phyloP scores from a whole-genome alignment of 768 basidiomycete genomes.

The Suillus americanus region DNA sequence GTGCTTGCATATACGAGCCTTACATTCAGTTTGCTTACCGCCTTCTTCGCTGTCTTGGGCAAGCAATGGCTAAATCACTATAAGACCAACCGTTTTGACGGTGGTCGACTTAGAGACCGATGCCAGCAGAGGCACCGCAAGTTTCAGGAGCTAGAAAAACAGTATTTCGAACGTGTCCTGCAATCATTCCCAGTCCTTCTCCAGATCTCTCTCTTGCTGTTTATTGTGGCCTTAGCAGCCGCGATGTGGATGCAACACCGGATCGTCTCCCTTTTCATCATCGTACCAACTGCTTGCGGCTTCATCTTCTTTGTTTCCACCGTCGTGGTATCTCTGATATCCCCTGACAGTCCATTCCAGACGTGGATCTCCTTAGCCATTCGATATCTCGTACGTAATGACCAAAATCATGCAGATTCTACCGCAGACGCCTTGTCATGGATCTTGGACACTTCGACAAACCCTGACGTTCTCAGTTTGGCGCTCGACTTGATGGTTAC shows the following conservation, averaged over 20 bases:
- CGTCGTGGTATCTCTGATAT: conserved; percentile 1
- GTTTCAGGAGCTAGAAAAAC: conserved; percentile 1
- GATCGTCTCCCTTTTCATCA: conserved; percentile 10
- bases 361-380: conserved; percentile 1
- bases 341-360: conserved; percentile 9
- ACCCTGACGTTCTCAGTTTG: conserved; percentile 6
- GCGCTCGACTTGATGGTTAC: conserved; percentile 7
- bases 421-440: neutral
- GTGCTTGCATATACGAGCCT: conserved; percentile 14
- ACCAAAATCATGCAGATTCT: no score
- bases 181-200: conserved; percentile 11
- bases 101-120: conserved; percentile 8
- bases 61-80: conserved; percentile 16
- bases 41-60: conserved; percentile 13
- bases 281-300: conserved; percentile 1
- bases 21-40: conserved; percentile 10
- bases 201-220: conserved; percentile 14
- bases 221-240: conserved; percentile 6
- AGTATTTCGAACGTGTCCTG: conserved; percentile 8
- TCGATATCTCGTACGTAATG: neutral
- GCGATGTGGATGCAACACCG: neutral
- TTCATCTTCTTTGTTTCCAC: conserved; percentile 1
- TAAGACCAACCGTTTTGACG: neutral
- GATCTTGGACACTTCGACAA: conserved; percentile 16
- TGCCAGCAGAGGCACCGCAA: conserved; percentile 10